A percentile compares a stretch with the other conserved stretches of the same genome.
Evolutionary conservation across 495 filamentous ascomycete species (phyloP).

Genomic region (Penicillium steckii): DNA sequence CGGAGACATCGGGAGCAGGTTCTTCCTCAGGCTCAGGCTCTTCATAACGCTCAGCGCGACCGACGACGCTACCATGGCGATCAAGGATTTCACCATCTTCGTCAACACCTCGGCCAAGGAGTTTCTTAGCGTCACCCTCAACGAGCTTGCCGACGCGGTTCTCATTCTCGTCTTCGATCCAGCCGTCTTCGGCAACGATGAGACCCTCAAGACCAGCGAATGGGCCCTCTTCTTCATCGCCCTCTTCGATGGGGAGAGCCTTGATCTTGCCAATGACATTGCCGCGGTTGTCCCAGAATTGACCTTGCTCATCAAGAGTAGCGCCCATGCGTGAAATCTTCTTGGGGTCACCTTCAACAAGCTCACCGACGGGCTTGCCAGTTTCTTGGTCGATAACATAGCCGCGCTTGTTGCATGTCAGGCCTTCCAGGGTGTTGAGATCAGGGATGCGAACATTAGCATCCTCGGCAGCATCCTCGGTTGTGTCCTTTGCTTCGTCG

Average conservation of each 20-base stretch:
- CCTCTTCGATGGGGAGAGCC: conserved; percentile 57
- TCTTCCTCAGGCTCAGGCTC: conserved; percentile 41
- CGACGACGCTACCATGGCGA: conserved; percentile 60
- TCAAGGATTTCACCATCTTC: conserved; percentile 66
- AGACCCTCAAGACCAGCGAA: conserved; percentile 67
- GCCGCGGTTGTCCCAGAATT: conserved; percentile 61
- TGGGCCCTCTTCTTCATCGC: conserved; percentile 51
- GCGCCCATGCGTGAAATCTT: conserved; percentile 56
- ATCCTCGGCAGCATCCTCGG: conserved; percentile 34
- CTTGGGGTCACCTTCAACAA: conserved; percentile 59
- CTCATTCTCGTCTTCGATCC: conserved; percentile 58
- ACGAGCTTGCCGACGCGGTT: conserved; percentile 56
- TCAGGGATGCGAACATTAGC: conserved; percentile 45
- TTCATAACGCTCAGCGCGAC: conserved; percentile 58
- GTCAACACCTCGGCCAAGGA: conserved; percentile 60
- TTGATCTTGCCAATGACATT: conserved; percentile 59
- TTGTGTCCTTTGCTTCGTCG: conserved; percentile 30
- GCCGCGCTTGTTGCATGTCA: conserved; percentile 61
- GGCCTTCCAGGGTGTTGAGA: conserved; percentile 59
- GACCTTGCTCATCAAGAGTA: conserved; percentile 58
- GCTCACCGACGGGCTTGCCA: conserved; percentile 56
- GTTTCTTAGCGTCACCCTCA: conserved; percentile 64
- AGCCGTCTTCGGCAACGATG: conserved; percentile 57
- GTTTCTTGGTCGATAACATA: conserved; percentile 51
- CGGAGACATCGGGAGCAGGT: conserved; percentile 53